Evolutionary conservation across 345 rosid genomes (phyloP), one percentile per base, ranked within the genome.

Genomic region (Boechera stricta): DNA sequence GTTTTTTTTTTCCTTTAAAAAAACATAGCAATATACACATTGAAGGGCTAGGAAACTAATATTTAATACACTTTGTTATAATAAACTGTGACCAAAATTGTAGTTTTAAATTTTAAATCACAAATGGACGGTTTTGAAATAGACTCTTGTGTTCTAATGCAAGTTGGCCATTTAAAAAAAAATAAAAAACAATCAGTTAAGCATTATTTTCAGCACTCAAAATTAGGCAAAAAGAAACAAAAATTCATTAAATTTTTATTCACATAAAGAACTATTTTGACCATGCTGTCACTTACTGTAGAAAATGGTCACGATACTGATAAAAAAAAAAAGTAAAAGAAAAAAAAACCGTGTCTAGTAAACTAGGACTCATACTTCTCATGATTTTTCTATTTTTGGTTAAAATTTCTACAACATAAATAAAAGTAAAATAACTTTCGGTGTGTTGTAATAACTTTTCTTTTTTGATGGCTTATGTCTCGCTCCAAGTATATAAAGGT

Each of bases 281-380:
- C 26, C 26, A 76, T 69, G 47, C 36, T 41, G 36, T 41, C 68
- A 67, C 33, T 36, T 31, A 55, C 24, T 61, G 47, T 76, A 24
- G 9, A 52, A 2, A 44, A 59, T 51, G 32, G 79, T 68, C 70
- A 69, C 80, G 64, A 53, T 42, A 15, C 39, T 32, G 35, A 52
- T 38, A 53, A 33, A 16, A 9, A 24, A 59, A 38, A 24, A 58
- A 68, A 38, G 0, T 26, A 58, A 58, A 36, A 52, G 5, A 54
- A 16, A 13, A 24, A 59, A 48, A 41, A 58, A 68, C 49, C 33
- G 41, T 76, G 70, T 24, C 71, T 53, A 53, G 64, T 71, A 64
- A 77, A 56, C 39, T 36, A 64, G 31, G 54, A 56, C 28, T 71
- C 67, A 31, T 71, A 28, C 53, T 47, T 70, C 67, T 49, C 69